Conservation (phyloP, 169 alveolate species). For the Plasmodium inui region DNA sequence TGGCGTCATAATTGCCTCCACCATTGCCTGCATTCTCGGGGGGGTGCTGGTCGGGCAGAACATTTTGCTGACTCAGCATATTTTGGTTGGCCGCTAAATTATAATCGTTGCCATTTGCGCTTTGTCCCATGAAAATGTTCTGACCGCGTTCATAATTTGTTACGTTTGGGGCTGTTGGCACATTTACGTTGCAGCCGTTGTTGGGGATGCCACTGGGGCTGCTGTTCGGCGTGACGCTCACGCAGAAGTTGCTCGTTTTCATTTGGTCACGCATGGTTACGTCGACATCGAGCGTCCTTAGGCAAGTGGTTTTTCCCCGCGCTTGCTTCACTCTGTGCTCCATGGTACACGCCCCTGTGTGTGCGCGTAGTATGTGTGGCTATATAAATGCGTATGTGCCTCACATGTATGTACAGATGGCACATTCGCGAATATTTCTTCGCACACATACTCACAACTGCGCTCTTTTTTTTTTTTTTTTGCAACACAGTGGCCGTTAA, state of each 20-base stretch:
- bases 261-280: conserved; percentile 12
- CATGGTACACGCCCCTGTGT: conserved; percentile 15
- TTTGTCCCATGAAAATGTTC: conserved; percentile 1
- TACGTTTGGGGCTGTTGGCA: background rate
- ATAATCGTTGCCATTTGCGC: conserved; percentile 14
- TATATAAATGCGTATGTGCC: background rate
- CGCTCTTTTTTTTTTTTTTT: background rate
- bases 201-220: background rate
- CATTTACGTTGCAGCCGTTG: conserved; percentile 5
- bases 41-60: background rate
- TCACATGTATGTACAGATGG: background rate
- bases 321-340: conserved; percentile 11
- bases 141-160: background rate
- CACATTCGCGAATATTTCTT: background rate
- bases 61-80: background rate
- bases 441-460: conserved; percentile 7
- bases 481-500: background rate
- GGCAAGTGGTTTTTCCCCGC: background rate
- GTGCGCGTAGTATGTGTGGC: background rate
- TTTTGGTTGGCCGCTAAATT: conserved; percentile 14
- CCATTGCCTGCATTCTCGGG: background rate
- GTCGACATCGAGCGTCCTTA: conserved; percentile 16
- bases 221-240: background rate
- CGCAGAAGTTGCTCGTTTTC: conserved; percentile 3
- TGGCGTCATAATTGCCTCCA: background rate